These are phyloP conservation scores for Oryza glumipatula DNA, from an alignment of 176 grass and related monocot species.

Conservation along the genomic window DNA sequence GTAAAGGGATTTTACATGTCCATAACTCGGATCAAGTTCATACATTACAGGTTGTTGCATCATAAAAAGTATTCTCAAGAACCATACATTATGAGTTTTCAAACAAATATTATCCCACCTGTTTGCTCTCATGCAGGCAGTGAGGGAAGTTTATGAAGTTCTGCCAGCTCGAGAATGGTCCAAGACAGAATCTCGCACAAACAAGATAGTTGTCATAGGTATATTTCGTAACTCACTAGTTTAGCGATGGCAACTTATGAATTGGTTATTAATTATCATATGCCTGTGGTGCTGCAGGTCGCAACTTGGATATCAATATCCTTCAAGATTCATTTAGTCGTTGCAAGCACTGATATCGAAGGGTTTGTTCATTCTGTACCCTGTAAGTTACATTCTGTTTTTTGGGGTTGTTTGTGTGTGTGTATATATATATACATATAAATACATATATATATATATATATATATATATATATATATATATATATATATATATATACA, in stretches of 20 bases:
- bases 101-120: not conserved
- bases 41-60: constrained; percentile 80
- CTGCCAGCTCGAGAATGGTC: constrained; percentile 75
- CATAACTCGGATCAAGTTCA: constrained; percentile 76
- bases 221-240: constrained; percentile 34
- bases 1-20: constrained; percentile 89
- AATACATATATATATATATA: too few species aligned
- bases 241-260: constrained; percentile 5
- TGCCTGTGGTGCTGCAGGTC: constrained; percentile 56
- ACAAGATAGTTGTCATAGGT: constrained; percentile 96
- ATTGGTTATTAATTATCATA: constrained; percentile 13
- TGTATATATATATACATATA: too few species aligned
- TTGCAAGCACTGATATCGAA: constrained; percentile 47
- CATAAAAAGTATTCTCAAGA: constrained; percentile 18
- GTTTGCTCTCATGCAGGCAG: constrained; percentile 64
- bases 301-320: constrained; percentile 68
- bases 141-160: constrained; percentile 96
- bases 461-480: too few species aligned
- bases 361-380: not conserved
- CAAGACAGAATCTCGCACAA: constrained; percentile 59
- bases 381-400: constrained; percentile 25
- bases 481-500: too few species aligned
- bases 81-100: constrained; percentile 17
- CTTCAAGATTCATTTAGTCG: constrained; percentile 75
- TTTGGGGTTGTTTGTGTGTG: not conserved